These are phyloP conservation scores for Parietaria judaica DNA, from an alignment of 306 rosid genomes.

Conservation along the genomic window DNA sequence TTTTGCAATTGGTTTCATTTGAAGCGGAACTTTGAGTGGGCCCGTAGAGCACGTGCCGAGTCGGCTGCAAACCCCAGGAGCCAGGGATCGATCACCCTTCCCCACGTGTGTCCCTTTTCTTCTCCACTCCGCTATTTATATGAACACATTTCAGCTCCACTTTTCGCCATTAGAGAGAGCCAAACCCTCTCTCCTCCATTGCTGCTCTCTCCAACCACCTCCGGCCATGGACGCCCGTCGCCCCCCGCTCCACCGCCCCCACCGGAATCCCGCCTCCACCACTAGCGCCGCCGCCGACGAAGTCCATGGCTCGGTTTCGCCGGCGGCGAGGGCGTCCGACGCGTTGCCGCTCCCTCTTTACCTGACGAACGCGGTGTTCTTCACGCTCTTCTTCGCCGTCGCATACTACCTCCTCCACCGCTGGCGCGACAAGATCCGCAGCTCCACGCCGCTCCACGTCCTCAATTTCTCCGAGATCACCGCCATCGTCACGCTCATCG, in stretches of 20 bases:
- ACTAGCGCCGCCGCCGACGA: background rate
- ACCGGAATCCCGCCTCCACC: too few species aligned
- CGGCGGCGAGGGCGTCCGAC: slow-evolving; percentile 41
- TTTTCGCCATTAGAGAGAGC: too few species aligned
- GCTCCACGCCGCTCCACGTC: slow-evolving; percentile 59
- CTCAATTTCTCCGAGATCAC: slow-evolving; percentile 48
- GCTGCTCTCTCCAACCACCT: background rate
- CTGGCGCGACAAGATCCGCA: slow-evolving; percentile 70
- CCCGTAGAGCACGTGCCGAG: too few species aligned
- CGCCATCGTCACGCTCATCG: slow-evolving; percentile 56
- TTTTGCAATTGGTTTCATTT: too few species aligned
- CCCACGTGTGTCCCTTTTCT: too few species aligned
- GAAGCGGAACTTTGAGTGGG: too few species aligned
- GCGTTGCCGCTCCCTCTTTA: slow-evolving; percentile 55
- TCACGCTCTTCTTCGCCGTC: slow-evolving; percentile 67
- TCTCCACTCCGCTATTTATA: too few species aligned
- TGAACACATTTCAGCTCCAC: too few species aligned
- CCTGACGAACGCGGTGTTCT: slow-evolving; percentile 57
- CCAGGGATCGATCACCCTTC: too few species aligned
- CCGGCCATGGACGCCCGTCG: slow-evolving; percentile 17
- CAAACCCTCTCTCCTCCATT: too few species aligned
- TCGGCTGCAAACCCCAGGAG: too few species aligned
- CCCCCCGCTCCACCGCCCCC: slow-evolving; percentile 3
- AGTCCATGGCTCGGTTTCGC: background rate
- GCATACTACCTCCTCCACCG: slow-evolving; percentile 58